phyloP scores from a whole-genome alignment of 306 rosid genomes.

The Malus fusca region DNA sequence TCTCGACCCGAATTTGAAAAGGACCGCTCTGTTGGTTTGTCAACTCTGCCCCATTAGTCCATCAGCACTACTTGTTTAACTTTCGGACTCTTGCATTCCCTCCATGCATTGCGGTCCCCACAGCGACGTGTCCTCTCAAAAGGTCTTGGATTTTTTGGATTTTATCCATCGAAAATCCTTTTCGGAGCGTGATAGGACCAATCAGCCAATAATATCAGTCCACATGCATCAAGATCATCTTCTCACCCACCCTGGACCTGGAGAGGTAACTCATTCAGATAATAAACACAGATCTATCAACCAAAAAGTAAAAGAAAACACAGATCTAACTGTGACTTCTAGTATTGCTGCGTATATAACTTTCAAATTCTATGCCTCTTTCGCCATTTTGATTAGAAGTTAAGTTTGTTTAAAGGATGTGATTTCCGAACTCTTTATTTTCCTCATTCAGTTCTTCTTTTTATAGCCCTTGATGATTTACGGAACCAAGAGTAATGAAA shows the following conservation, averaged over 20 bases:
- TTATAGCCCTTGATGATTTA: no score
- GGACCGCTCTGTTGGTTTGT: slow-evolving; percentile 18
- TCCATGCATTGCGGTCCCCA: slow-evolving; percentile 27
- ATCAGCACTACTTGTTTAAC: neutral
- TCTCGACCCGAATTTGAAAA: slow-evolving; percentile 16
- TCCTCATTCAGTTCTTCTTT: no score
- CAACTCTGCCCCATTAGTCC: neutral
- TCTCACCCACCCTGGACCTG: neutral
- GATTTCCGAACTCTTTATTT: no score
- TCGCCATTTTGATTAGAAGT: neutral
- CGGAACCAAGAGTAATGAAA: no score
- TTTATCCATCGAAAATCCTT: neutral
- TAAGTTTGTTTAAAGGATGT: no score
- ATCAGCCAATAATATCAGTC: neutral
- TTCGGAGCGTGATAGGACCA: neutral
- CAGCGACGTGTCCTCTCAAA: neutral
- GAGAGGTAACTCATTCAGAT: neutral
- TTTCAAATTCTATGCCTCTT: neutral
- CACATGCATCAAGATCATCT: neutral
- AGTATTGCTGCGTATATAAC: neutral
- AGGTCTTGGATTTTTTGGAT: neutral
- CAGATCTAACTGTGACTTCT: neutral
- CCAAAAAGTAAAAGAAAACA: no score
- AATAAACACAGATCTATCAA: no score
- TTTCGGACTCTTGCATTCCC: slow-evolving; percentile 13